These are phyloP conservation scores for Papiliotrema nemorosa DNA, from an alignment of 1,284 basidiomycete species.

Conservation along the genomic window DNA sequence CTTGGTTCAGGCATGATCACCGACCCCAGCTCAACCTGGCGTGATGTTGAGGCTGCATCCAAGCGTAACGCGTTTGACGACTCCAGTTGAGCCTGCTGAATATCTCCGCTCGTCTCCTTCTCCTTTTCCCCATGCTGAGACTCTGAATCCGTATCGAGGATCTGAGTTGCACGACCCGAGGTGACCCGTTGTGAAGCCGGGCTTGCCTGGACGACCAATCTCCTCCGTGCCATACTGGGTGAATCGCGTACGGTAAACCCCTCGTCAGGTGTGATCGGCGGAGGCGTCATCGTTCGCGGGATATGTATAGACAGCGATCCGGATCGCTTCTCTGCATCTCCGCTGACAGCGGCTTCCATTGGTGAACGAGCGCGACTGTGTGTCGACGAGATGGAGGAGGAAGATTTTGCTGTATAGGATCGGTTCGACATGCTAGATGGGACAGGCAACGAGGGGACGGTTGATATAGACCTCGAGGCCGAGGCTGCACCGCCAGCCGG, in stretches of 20 bases:
- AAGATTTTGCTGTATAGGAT: too few relatives aligned
- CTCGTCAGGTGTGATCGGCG: constrained; percentile 10
- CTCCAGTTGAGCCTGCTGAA: too few relatives aligned
- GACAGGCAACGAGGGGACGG: too few relatives aligned
- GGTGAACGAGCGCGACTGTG: too few relatives aligned
- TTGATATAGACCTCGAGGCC: background rate
- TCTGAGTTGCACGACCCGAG: constrained; percentile 7
- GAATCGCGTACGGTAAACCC: constrained; percentile 25
- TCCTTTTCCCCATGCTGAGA: too few relatives aligned
- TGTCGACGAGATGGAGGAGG: background rate
- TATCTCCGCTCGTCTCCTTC: too few relatives aligned
- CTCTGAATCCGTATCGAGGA: constrained; percentile 2
- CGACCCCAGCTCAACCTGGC: constrained; percentile 12
- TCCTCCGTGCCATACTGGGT: constrained; percentile 30
- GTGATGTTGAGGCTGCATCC: too few relatives aligned
- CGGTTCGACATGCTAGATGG: too few relatives aligned
- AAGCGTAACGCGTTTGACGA: too few relatives aligned
- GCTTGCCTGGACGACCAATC: constrained; percentile 30
- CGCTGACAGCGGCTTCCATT: too few relatives aligned
- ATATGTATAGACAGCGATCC: constrained; percentile 24
- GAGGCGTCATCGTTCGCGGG: constrained; percentile 7
- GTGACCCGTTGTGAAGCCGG: constrained; percentile 4
- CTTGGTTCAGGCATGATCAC: constrained; percentile 17
- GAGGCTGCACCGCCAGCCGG: background rate
- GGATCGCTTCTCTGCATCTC: too few relatives aligned